Evolutionary conservation across 176 grass and related monocot species (phyloP), one percentile per base, ranked within the genome.

Genomic region (Triticum timopheevii): DNA sequence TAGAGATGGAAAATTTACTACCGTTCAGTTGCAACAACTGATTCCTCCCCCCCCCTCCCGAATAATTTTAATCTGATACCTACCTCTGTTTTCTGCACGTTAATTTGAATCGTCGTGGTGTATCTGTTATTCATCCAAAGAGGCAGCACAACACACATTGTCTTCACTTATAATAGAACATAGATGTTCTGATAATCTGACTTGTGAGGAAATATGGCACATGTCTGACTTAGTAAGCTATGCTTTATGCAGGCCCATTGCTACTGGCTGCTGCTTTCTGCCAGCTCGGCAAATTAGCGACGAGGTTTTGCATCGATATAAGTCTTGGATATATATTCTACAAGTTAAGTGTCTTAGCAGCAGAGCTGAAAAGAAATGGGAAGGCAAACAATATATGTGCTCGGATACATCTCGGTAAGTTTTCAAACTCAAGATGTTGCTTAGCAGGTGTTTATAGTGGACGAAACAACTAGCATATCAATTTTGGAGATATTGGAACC

Each of bases 241-340:
- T 64, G 47, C 27, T 27, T 34, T 35, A 16, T 82, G 69, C 61
- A 77, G 83, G 72, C 47, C 10, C 72, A 35, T 52, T 85, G 59
- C 30, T 85, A 65, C 3, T 77, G 7, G 22, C 76, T 20, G 72
- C 72, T 22, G 72, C 19, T 47, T 22, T 85, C 6, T 85, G 28
- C 8, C 42, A 77, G 72, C 61, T 85, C 31, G 15, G 49, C 30
- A 68, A 47, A 20, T 64, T 85, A 49, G 83, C n/a, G 7, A 73
- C 73, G 2, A 36, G 3, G 19, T 59, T 84, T 76, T 85, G 50
- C 7, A 16, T 85, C 61, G 83, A 85, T 65, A 66, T 85, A 5
- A 61, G 66, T 77, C 40, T 85, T 34, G 83, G 27, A 54, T 66
- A 66, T 13, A 52, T 85, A 36, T 54, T 66, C 73, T 85, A 77